Base-by-base conservation (phyloP, 768 basidiomycete genomes). In the Botryobasidium botryosum region DNA sequence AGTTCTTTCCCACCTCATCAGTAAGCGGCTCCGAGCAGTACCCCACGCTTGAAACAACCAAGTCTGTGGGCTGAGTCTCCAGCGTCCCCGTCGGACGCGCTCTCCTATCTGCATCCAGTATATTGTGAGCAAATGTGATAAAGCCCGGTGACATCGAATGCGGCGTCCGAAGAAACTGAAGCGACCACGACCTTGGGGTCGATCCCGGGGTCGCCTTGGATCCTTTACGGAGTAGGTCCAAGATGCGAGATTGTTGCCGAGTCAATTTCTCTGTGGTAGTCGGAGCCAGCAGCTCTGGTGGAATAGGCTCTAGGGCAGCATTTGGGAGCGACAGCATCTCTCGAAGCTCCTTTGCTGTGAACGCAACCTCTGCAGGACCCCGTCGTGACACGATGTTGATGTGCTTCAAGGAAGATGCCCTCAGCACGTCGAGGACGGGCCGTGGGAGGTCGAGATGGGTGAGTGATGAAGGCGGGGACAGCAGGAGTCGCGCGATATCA, bases 281-380 rank as follows among this genome's bases (percentile, higher is more conserved):
- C 0, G 62, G 51, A 1, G 53, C 50, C 38, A 79, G 63, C 13
- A 75, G 56, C 13, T 59, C 55, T 1, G 66, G 62, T 2, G 67
- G 61, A 7, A 86, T 61, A 5, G 80, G 81, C 21, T 68, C 60
- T 70, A 91, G 77, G 21, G 74, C 65, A 0, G 75, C 75, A 38
- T 77, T 72, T 0, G 72, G 68, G 57, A 85, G 60, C 24, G 57
- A 57, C 53, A 74, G 58, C 66, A 96, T 71, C 62, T 97, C 92
- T 20, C 92, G 68, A 3, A 94, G 68, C 60, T 99, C 92, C 59
- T 96, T 96, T 27, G 79, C 76, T 3, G 90, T 88, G 56, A 90
- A 92, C 0, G 85, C 79, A 2, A 83, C 87, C 56, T 96, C 80
- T 5, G 79, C 69, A 0, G 87, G 87, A 0, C 92, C 91, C 10